Evolutionary conservation across 805 yeast genomes (phyloP).

Genomic region (Metschnikowia sp.): DNA sequence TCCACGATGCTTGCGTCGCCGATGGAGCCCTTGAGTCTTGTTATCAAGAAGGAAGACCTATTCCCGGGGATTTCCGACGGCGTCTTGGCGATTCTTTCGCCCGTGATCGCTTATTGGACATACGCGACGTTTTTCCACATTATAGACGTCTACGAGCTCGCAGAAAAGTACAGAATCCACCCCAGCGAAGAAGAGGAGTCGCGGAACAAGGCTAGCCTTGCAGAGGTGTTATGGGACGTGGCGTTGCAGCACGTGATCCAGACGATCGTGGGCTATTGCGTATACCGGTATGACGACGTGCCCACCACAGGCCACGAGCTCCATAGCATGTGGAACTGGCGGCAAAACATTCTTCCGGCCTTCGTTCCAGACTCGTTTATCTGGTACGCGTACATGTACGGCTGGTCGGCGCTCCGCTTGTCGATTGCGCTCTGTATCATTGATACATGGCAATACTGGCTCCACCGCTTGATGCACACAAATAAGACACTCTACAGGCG

Average conservation of each 20-base stretch:
- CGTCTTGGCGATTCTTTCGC: conserved; percentile 64
- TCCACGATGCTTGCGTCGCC: conserved; percentile 14
- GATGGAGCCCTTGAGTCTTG: conserved; percentile 13
- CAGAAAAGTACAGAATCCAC: conserved; percentile 85
- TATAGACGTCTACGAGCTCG: conserved; percentile 69
- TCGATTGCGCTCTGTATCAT: conserved; percentile 65
- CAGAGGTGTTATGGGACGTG: conserved; percentile 78
- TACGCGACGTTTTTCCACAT: conserved; percentile 71
- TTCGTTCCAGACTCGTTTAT: conserved; percentile 48
- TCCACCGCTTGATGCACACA: conserved; percentile 86
- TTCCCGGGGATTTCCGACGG: conserved; percentile 69
- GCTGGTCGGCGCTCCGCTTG: conserved; percentile 57
- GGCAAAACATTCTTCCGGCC: conserved; percentile 35
- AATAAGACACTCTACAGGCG: conserved; percentile 71
- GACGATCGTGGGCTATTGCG: conserved; percentile 59
- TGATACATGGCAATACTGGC: conserved; percentile 93
- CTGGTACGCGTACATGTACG: conserved; percentile 57
- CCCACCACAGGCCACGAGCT: conserved; percentile 53
- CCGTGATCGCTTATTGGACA: conserved; percentile 82
- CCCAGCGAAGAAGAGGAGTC: conserved; percentile 79
- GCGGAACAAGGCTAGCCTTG: conserved; percentile 70
- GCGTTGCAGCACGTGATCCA: conserved; percentile 82
- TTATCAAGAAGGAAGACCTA: conserved; percentile 38
- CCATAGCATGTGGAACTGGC: conserved; percentile 44
- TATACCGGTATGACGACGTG: conserved; percentile 54